Evolutionary conservation across 2,329 filamentous ascomycete genomes (phyloP).

Genomic region (Blastomyces silverae): DNA sequence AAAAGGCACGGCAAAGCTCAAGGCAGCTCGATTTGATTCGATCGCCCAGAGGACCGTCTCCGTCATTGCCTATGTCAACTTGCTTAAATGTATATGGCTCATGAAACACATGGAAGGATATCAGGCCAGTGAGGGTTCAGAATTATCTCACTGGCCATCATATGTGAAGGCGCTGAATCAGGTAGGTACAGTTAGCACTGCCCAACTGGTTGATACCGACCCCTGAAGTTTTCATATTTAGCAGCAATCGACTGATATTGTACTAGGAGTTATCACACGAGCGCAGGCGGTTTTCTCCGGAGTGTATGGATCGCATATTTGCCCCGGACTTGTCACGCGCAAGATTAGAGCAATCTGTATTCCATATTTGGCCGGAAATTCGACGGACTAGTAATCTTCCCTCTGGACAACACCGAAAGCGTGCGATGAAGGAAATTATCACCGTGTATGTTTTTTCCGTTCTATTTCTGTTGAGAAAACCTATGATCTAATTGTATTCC

Average conservation of each 20-base stretch:
- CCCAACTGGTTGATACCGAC: not conserved
- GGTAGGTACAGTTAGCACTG: not conserved
- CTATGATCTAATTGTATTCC: not conserved
- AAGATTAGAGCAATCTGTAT: constrained; percentile 12
- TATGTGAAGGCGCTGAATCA: constrained; percentile 11
- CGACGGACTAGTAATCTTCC: constrained; percentile 11
- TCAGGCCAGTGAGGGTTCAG: not conserved
- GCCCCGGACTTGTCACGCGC: constrained; percentile 11
- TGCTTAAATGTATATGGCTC: constrained; percentile 13
- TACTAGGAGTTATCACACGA: constrained; percentile 13
- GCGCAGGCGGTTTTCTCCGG: constrained; percentile 11
- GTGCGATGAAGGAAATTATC: constrained; percentile 8
- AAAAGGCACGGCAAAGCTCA: constrained; percentile 5
- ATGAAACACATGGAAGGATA: constrained; percentile 5
- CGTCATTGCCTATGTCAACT: constrained; percentile 2
- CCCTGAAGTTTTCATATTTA: not conserved
- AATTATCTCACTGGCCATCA: constrained; percentile 12
- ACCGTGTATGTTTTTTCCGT: not conserved
- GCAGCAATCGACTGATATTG: not conserved
- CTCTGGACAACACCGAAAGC: constrained; percentile 4
- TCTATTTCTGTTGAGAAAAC: not conserved
- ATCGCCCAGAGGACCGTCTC: constrained; percentile 1
- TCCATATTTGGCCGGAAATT: constrained; percentile 12
- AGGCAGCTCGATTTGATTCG: constrained; percentile 1
- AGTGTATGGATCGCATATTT: constrained; percentile 10